Evolutionary conservation across 2,329 filamentous ascomycete species (phyloP).

Genomic region (Fusarium falciforme): DNA sequence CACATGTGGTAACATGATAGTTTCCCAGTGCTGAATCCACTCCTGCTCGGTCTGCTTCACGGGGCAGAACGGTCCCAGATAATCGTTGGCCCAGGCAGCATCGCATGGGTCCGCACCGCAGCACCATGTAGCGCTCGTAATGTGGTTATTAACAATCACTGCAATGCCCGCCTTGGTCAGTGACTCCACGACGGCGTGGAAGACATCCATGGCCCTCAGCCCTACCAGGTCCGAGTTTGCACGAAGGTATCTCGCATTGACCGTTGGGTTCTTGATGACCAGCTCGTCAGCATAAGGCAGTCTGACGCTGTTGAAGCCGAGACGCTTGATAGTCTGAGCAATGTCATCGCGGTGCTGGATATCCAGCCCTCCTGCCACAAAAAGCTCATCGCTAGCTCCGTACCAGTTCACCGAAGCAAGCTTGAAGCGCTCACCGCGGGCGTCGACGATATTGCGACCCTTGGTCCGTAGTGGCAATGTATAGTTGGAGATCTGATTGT

Average conservation of each 20-base stretch:
- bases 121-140: conserved; percentile 76
- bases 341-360: conserved; percentile 71
- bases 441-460: conserved; percentile 72
- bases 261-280: conserved; percentile 68
- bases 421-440: conserved; percentile 67
- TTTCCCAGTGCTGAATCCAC: conserved; percentile 76
- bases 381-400: conserved; percentile 74
- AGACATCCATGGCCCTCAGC: conserved; percentile 68
- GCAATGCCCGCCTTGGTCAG: conserved; percentile 72
- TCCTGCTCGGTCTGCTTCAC: conserved; percentile 72
- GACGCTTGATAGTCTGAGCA: conserved; percentile 66
- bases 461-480: conserved; percentile 67
- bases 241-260: conserved; percentile 60
- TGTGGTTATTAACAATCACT: conserved; percentile 78
- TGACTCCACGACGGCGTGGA: conserved; percentile 67
- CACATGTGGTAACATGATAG: conserved; percentile 69
- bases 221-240: conserved; percentile 72
- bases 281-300: conserved; percentile 77
- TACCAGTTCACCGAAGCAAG: conserved; percentile 78
- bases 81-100: conserved; percentile 73
- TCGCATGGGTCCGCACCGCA: conserved; percentile 77
- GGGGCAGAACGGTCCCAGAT: conserved; percentile 69
- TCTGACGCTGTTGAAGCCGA: conserved; percentile 78
- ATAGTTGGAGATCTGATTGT: conserved; percentile 60
- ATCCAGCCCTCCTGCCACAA: conserved; percentile 73